Percentiles rank a stretch among this genome's conserved stretches.
Conservation (phyloP, 257 asterid species). For the Scutellaria galericulata region DNA sequence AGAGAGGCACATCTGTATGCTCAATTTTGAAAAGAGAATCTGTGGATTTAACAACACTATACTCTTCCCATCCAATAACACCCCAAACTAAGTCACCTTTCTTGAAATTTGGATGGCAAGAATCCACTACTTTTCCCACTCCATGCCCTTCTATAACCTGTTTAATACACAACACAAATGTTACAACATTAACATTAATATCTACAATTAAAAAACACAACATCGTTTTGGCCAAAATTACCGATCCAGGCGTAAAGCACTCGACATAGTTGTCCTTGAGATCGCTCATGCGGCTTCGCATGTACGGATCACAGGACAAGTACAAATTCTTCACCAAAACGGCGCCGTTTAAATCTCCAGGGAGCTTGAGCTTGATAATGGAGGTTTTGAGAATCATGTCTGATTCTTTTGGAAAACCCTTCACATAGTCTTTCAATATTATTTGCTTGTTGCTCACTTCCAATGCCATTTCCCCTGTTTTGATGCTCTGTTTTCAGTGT, state of each 20-base stretch:
- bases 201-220: not conserved
- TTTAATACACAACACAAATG: not conserved
- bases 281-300: slow-evolving; percentile 42
- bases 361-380: slow-evolving; percentile 31
- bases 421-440: slow-evolving; percentile 28
- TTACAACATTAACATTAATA: not conserved
- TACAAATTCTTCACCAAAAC: slow-evolving; percentile 41
- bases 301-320: slow-evolving; percentile 43
- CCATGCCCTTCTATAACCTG: slow-evolving; percentile 59
- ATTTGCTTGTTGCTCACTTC: slow-evolving; percentile 43
- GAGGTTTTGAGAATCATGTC: slow-evolving; percentile 32
- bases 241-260: slow-evolving; percentile 36
- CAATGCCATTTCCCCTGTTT: slow-evolving; percentile 30
- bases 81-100: slow-evolving; percentile 64
- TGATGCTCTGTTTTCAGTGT: not conserved
- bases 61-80: slow-evolving; percentile 64
- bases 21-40: slow-evolving; percentile 46
- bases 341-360: slow-evolving; percentile 16
- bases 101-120: slow-evolving; percentile 54
- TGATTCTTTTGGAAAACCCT: slow-evolving; percentile 39
- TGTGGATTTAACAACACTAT: slow-evolving; percentile 43
- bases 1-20: slow-evolving; percentile 38
- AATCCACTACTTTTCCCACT: slow-evolving; percentile 57
- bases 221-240: not conserved
- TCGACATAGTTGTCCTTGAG: slow-evolving; percentile 21